Evolutionary conservation across 805 yeast species (phyloP).

Genomic region (Ogataea glucozyma): DNA sequence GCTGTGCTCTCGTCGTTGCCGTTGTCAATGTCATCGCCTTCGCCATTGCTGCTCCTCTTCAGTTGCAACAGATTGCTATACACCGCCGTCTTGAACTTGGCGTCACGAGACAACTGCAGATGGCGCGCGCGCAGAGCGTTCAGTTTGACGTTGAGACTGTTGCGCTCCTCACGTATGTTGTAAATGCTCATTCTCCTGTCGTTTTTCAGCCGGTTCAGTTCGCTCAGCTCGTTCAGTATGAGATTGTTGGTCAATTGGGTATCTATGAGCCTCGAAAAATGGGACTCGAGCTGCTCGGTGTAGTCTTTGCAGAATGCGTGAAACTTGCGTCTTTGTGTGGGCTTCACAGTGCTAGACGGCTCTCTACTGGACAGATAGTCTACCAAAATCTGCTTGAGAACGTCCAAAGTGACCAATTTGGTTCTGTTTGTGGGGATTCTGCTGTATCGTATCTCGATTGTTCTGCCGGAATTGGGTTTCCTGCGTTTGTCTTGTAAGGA

Average conservation of each 20-base stretch:
- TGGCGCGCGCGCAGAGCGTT: constrained; percentile 22
- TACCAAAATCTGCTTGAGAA: constrained; percentile 32
- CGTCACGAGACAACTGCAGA: constrained; percentile 16
- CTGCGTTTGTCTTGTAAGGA: constrained; percentile 17
- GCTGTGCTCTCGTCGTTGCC: neutral
- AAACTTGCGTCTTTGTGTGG: constrained; percentile 21
- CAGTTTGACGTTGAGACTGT: constrained; percentile 22
- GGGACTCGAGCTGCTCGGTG: constrained; percentile 23
- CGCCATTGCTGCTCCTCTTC: neutral
- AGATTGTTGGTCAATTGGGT: constrained; percentile 37
- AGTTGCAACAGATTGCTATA: constrained; percentile 20
- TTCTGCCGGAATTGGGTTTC: neutral
- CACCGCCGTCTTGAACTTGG: constrained; percentile 15
- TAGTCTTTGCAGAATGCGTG: constrained; percentile 27
- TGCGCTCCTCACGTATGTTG: constrained; percentile 30
- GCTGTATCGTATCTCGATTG: constrained; percentile 27
- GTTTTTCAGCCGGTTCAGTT: constrained; percentile 32
- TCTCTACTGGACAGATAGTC: constrained; percentile 30
- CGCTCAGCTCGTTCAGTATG: constrained; percentile 32
- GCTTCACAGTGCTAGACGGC: constrained; percentile 16
- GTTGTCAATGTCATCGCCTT: neutral
- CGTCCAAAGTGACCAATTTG: constrained; percentile 35
- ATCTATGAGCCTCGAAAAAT: constrained; percentile 38
- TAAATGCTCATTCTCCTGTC: constrained; percentile 33
- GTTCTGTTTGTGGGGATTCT: constrained; percentile 32